Evolutionary conservation across 805 yeast species (phyloP).

Genomic region (Sugiyamaella chiloensis): DNA sequence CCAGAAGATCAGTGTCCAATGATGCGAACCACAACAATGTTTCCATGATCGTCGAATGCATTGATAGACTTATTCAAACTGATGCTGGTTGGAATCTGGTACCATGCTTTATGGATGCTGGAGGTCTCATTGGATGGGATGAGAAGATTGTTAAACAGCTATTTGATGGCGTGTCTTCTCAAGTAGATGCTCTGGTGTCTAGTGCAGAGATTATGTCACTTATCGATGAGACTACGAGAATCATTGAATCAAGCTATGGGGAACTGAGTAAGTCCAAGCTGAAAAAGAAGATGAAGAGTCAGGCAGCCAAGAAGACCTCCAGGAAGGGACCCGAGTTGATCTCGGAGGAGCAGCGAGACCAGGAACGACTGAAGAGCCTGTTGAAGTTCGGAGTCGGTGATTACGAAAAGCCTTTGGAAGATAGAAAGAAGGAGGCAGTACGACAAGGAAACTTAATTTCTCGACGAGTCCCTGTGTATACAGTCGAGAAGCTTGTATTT

Average conservation of each 20-base stretch:
- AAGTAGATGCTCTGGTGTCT: constrained; percentile 40
- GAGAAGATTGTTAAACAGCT: constrained; percentile 48
- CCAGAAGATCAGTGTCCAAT: constrained; percentile 5
- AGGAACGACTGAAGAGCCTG: constrained; percentile 17
- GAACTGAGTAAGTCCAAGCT: constrained; percentile 25
- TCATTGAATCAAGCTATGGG: constrained; percentile 24
- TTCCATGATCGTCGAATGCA: constrained; percentile 30
- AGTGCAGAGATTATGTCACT: constrained; percentile 24
- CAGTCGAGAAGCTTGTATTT: constrained; percentile 32
- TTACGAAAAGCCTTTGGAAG: constrained; percentile 4
- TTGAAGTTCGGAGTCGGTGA: constrained; percentile 17
- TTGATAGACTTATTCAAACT: constrained; percentile 44
- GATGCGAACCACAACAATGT: constrained; percentile 10
- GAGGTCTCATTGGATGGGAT: constrained; percentile 67
- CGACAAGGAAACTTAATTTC: constrained; percentile 22
- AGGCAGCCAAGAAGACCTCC: constrained; percentile 6
- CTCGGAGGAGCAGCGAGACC: constrained; percentile 16
- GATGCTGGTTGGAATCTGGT: constrained; percentile 60
- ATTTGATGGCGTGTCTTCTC: constrained; percentile 43
- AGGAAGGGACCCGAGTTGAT: constrained; percentile 17
- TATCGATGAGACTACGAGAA: constrained; percentile 29
- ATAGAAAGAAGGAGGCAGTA: constrained; percentile 10
- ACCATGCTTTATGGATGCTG: constrained; percentile 64
- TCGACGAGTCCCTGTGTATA: constrained; percentile 29
- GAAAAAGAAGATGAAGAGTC: constrained; percentile 18